Evolutionary conservation across 2,329 filamentous ascomycete species (phyloP), one percentile per base, ranked within the genome.

Genomic region (Magnaporthiopsis incrustans): DNA sequence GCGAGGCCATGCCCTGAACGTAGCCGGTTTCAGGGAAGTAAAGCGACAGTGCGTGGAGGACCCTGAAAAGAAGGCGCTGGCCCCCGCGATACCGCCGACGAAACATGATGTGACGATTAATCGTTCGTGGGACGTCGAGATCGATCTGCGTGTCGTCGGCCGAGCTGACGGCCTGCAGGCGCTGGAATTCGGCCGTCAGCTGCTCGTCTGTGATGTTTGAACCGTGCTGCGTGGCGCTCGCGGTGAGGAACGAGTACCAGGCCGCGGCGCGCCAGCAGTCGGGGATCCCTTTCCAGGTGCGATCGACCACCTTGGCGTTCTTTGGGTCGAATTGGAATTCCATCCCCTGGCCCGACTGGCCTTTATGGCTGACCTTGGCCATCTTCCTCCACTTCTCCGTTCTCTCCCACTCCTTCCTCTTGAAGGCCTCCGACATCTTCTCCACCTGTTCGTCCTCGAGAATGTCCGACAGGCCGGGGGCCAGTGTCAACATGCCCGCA

Each of bases 91-190:
- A 99, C 62, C 95, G 85, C 67, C 87, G 85, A 59, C 95, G 87
- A 73, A 99, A 99, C 94, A 99, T 97, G 75, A 99, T 94, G 77
- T 99, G 95, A 67, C 90, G 87, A 74, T 87, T 96, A 74, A 99
- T 96, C 5, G 95, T 98, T 63, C 95, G 85, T 0, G 95, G 95
- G 25, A 99, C 95, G 74, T 99, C 95, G 58, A 98, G 86, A 74
- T 99, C 95, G 70, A 99, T 99, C 77, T 99, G 95, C 27, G 94
- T 88, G 74, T 99, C 95, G 72, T 99, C 95, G 0, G 92, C 88
- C 3, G 90, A 97, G 64, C 86, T 86, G 65, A 87, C 79, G 22
- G 86, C 80, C 71, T 96, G 89, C 33, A 96, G 83, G 58, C 85
- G 83, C 73, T 90, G 84, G 72, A 92, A 97, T 35, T 84, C 81